Percentiles rank a stretch among this genome's conserved stretches.
Evolutionary conservation across 495 filamentous ascomycete species (phyloP).

Genomic region (Penicillium flavigenum): DNA sequence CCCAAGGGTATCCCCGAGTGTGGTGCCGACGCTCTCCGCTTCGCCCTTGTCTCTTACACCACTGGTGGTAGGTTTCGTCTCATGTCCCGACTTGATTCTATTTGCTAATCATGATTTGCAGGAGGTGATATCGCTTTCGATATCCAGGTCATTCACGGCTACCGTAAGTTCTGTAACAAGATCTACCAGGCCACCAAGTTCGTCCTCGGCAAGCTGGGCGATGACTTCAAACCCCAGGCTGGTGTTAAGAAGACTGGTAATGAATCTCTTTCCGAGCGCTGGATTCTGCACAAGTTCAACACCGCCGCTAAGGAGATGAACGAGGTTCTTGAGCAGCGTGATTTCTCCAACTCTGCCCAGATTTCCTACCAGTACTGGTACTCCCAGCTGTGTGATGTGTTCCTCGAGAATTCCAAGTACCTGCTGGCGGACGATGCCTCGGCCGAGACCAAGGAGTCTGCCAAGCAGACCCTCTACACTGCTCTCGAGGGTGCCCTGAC

Average conservation of each 20-base stretch:
- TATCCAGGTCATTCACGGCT: constrained; percentile 78
- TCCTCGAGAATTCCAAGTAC: constrained; percentile 76
- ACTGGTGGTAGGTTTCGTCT: constrained; percentile 64
- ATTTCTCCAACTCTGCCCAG: constrained; percentile 67
- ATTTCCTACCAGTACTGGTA: constrained; percentile 70
- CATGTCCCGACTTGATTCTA: background rate
- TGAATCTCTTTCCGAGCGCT: constrained; percentile 73
- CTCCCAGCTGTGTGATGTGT: constrained; percentile 63
- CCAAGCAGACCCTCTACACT: constrained; percentile 64
- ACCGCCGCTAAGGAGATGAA: constrained; percentile 71
- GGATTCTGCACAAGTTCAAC: constrained; percentile 84
- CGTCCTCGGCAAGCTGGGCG: constrained; percentile 72
- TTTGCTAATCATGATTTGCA: constrained; percentile 26
- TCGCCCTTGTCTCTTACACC: constrained; percentile 78
- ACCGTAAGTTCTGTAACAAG: constrained; percentile 88
- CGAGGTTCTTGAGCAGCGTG: constrained; percentile 62
- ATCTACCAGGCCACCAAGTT: constrained; percentile 90
- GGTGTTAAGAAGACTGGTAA: constrained; percentile 58
- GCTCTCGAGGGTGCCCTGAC: constrained; percentile 66
- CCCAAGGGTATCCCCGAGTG: constrained; percentile 82
- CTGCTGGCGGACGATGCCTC: constrained; percentile 62
- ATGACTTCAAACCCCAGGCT: constrained; percentile 65
- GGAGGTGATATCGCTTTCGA: constrained; percentile 80
- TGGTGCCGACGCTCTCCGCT: constrained; percentile 80
- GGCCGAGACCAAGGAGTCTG: constrained; percentile 57